Conservation (phyloP, 129 eudicot genomes). For the Flaveria brownii region DNA sequence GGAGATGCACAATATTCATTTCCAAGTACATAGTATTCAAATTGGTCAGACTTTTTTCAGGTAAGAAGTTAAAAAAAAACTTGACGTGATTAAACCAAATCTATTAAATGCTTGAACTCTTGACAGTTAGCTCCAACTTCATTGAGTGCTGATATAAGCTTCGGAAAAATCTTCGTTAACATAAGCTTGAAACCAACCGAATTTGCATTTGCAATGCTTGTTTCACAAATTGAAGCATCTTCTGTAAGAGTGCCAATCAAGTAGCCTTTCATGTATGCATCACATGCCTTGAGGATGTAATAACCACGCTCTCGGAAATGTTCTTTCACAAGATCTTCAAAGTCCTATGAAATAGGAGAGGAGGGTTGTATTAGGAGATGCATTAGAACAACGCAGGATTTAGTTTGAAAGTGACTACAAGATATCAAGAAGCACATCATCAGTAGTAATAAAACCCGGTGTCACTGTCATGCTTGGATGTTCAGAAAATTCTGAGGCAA, state of each 20-base stretch:
- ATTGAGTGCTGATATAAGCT: constrained; percentile 58
- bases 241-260: constrained; percentile 78
- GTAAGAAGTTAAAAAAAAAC: constrained; percentile 16
- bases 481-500: neutral
- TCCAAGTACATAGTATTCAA: constrained; percentile 20
- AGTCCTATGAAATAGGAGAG: constrained; percentile 51
- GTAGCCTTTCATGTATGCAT: constrained; percentile 92
- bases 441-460: neutral
- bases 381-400: neutral
- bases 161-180: constrained; percentile 81
- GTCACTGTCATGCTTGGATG: neutral
- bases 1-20: constrained; percentile 38
- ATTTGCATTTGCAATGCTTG: constrained; percentile 64
- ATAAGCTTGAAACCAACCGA: constrained; percentile 96
- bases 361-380: neutral
- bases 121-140: constrained; percentile 81
- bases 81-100: constrained; percentile 17
- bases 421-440: too few relatives aligned
- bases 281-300: constrained; percentile 92
- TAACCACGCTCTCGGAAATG: constrained; percentile 82
- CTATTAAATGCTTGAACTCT: constrained; percentile 68
- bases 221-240: constrained; percentile 70
- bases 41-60: neutral
- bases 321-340: constrained; percentile 66
- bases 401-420: neutral